Conservation (phyloP, 2,329 filamentous ascomycete species). For the Scedosporium dehoogii region DNA sequence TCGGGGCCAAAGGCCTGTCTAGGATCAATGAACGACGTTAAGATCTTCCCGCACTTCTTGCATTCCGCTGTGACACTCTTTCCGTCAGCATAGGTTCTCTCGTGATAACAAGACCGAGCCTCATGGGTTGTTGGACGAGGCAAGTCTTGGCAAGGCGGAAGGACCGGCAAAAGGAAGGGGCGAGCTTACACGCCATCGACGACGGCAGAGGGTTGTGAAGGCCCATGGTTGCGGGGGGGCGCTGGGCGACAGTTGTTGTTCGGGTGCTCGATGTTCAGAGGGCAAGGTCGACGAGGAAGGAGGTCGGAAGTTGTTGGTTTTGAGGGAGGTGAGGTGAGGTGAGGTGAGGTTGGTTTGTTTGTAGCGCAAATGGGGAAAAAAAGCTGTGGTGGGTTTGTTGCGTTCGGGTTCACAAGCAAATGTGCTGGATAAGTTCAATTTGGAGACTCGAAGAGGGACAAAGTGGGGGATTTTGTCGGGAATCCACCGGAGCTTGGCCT, state of each 20-base stretch:
- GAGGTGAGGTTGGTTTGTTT: neutral
- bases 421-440: neutral
- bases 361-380: neutral
- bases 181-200: slow-evolving; percentile 55
- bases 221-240: slow-evolving; percentile 36
- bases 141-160: slow-evolving; percentile 13
- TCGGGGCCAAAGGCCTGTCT: slow-evolving; percentile 89
- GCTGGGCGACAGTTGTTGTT: neutral
- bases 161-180: slow-evolving; percentile 8
- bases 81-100: neutral
- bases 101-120: slow-evolving; percentile 8
- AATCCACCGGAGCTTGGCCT: slow-evolving; percentile 1
- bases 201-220: slow-evolving; percentile 58
- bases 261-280: neutral
- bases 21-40: slow-evolving; percentile 89
- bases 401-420: neutral
- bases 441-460: slow-evolving; percentile 2
- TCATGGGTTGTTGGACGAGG: slow-evolving; percentile 12
- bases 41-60: slow-evolving; percentile 92
- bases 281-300: neutral
- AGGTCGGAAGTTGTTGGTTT: neutral
- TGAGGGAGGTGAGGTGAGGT: neutral
- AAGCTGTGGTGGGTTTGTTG: neutral
- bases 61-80: slow-evolving; percentile 68
- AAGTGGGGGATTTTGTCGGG: neutral